A percentile compares a stretch with the other conserved stretches of the same genome.
Conservation (phyloP, 2,329 filamentous ascomycete genomes). For the Scedosporium boydii region DNA sequence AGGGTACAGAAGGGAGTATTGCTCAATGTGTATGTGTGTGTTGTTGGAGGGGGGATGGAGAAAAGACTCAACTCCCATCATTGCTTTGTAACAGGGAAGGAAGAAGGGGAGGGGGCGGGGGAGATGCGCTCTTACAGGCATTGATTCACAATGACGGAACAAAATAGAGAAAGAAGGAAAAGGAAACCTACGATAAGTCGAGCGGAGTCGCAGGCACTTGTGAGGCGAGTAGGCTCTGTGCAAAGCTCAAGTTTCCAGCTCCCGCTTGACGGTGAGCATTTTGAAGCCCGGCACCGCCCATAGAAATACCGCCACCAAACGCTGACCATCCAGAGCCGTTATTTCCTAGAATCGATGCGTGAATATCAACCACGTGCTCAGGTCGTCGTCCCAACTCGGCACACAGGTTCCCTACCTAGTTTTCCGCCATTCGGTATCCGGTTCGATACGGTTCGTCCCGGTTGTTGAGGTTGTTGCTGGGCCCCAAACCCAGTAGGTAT, state of each 20-base stretch:
- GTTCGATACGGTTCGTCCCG: slow-evolving; percentile 42
- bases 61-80: background rate
- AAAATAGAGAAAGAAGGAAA: background rate
- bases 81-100: background rate
- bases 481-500: slow-evolving; percentile 51
- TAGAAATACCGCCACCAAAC: slow-evolving; percentile 52
- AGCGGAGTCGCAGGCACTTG: slow-evolving; percentile 48
- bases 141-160: background rate
- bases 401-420: slow-evolving; percentile 37
- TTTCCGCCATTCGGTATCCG: slow-evolving; percentile 54
- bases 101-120: background rate
- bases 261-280: slow-evolving; percentile 45
- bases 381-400: background rate
- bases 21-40: too few relatives aligned
- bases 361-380: background rate
- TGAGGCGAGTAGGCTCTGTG: slow-evolving; percentile 54
- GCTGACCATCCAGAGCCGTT: slow-evolving; percentile 41
- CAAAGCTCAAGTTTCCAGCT: slow-evolving; percentile 51
- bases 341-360: background rate
- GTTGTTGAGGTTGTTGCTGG: slow-evolving; percentile 48
- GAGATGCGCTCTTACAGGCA: background rate
- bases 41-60: background rate
- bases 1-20: too few relatives aligned
- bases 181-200: slow-evolving; percentile 53
- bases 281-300: slow-evolving; percentile 46